Evolutionary conservation across 306 rosid genomes (phyloP).

Genomic region (Abrus pulchellus): DNA sequence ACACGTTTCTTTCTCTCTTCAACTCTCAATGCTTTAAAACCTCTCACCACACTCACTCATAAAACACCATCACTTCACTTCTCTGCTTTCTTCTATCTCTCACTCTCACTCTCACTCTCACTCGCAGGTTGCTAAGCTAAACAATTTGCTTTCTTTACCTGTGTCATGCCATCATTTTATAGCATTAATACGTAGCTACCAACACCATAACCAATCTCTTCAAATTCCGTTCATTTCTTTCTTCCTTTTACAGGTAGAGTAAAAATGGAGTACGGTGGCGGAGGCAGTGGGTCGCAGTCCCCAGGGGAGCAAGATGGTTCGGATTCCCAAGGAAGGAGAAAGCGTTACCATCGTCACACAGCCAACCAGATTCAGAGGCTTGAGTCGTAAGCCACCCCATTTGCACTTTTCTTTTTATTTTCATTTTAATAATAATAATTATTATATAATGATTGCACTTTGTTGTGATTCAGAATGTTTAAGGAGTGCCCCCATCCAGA

Average conservation of each 20-base stretch:
- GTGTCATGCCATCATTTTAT: too few relatives aligned
- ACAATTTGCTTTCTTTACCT: neutral
- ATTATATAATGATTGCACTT: too few relatives aligned
- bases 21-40: neutral
- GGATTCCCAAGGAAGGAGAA: conserved; percentile 72
- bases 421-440: too few relatives aligned
- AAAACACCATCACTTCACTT: neutral
- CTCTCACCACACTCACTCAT: neutral
- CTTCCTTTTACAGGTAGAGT: too few relatives aligned
- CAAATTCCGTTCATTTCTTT: too few relatives aligned
- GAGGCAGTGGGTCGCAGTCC: conserved; percentile 12
- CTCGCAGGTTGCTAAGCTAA: neutral
- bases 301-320: conserved; percentile 51
- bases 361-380: conserved; percentile 95
- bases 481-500: conserved; percentile 98
- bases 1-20: neutral
- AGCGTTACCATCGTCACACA: conserved; percentile 97
- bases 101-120: neutral
- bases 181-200: too few relatives aligned
- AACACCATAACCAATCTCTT: too few relatives aligned
- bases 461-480: conserved; percentile 66
- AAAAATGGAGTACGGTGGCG: conserved; percentile 23
- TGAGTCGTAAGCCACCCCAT: conserved; percentile 67
- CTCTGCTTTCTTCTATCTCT: too few relatives aligned
- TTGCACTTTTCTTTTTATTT: conserved; percentile 10